Conservation (phyloP, 345 rosid genomes). For the Bruguiera sexangula region DNA sequence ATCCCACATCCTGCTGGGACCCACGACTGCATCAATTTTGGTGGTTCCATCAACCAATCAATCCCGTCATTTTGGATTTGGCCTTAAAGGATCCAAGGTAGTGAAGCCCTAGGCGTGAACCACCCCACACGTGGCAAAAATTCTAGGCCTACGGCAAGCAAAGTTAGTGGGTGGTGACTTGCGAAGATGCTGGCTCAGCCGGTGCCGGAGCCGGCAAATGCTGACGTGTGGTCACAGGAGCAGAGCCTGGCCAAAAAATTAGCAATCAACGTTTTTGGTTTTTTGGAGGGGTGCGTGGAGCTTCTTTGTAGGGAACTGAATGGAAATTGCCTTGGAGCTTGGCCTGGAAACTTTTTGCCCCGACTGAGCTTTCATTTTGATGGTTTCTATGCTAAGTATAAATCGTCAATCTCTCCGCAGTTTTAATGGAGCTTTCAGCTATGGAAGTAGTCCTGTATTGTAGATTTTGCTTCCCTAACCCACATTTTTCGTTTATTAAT, state of each 20-base stretch:
- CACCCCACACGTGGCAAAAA: constrained; percentile 9
- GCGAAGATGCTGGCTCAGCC: constrained; percentile 3
- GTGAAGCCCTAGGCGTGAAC: constrained; percentile 22
- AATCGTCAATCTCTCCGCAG: not conserved
- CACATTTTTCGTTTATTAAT: not conserved
- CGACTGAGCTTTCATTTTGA: constrained; percentile 45
- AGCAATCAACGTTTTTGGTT: too few relatives aligned
- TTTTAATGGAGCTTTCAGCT: not conserved
- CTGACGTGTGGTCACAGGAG: constrained; percentile 10
- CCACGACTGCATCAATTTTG: not conserved
- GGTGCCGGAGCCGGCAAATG: constrained; percentile 33
- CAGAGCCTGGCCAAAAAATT: constrained; percentile 15
- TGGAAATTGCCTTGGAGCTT: constrained; percentile 26
- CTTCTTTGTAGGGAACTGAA: constrained; percentile 12
- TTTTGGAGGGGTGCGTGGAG: too few relatives aligned
- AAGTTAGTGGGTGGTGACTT: constrained; percentile 5
- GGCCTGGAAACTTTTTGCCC: constrained; percentile 14
- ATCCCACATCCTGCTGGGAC: too few relatives aligned
- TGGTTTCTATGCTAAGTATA: constrained; percentile 30
- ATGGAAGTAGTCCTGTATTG: too few relatives aligned
- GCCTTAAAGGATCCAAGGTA: not conserved
- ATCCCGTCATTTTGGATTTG: constrained; percentile 7
- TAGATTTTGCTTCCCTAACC: constrained; percentile 9
- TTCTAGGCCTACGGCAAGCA: constrained; percentile 22
- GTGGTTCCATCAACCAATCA: not conserved